Percentiles rank a stretch among this genome's conserved stretches.
These are phyloP conservation scores for Backusella circina DNA, from an alignment of 192 early-diverging fungal species.

Conservation along the genomic window DNA sequence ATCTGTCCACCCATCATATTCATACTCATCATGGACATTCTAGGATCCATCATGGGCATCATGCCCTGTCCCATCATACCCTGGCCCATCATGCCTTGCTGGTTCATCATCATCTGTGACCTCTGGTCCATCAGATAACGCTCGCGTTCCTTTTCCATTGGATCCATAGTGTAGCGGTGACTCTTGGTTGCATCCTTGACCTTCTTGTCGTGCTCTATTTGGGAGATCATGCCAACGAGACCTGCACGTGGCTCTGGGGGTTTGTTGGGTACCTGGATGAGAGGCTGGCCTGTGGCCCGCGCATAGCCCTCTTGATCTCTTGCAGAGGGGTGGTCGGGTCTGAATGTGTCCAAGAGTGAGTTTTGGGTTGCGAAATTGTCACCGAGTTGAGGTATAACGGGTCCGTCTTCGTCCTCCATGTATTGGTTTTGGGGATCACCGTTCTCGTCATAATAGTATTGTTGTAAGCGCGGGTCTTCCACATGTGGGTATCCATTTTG, in stretches of 20 bases:
- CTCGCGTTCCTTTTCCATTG: conserved; percentile 32
- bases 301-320: conserved; percentile 36
- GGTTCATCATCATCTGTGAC: conserved; percentile 15
- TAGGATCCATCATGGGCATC: conserved; percentile 21
- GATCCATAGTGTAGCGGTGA: conserved; percentile 15
- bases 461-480: neutral
- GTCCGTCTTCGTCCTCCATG: conserved; percentile 22
- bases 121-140: conserved; percentile 33
- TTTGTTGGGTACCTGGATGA: conserved; percentile 32
- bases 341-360: conserved; percentile 30
- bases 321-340: conserved; percentile 30
- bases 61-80: conserved; percentile 9
- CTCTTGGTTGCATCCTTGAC: conserved; percentile 18
- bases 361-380: conserved; percentile 33
- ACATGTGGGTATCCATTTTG: neutral
- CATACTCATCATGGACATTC: conserved; percentile 11
- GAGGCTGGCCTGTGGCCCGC: conserved; percentile 28
- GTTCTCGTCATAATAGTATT: neutral
- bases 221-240: conserved; percentile 38
- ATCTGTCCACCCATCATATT: conserved; percentile 19
- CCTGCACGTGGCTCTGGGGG: conserved; percentile 36
- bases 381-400: conserved; percentile 30
- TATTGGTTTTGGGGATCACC: neutral
- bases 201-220: conserved; percentile 33
- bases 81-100: neutral